Evolutionary conservation across 108 stramenopile genomes (phyloP).

Genomic region (Tribonema minus): DNA sequence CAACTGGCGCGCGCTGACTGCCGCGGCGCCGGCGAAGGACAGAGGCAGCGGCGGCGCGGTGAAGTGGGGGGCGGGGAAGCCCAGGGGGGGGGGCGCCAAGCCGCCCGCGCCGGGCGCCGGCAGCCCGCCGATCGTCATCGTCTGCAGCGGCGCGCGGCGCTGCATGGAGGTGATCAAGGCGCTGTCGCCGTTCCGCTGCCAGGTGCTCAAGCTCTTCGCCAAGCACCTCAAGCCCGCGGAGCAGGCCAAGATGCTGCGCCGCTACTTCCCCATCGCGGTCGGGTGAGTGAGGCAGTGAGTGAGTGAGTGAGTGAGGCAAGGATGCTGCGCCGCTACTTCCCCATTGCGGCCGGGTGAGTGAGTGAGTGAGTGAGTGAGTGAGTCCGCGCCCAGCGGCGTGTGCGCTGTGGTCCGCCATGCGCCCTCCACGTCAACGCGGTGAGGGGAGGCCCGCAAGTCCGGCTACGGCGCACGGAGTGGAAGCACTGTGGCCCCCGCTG

Average conservation of each 20-base stretch:
- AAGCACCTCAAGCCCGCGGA: slow-evolving; percentile 50
- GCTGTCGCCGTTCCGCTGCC: slow-evolving; percentile 37
- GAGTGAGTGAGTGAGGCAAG: slow-evolving; percentile 2
- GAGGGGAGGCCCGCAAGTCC: neutral
- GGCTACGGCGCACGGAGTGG: neutral
- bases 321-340: slow-evolving; percentile 49
- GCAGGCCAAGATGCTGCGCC: slow-evolving; percentile 46
- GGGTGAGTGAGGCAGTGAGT: too few relatives aligned
- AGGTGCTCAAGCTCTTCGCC: slow-evolving; percentile 50
- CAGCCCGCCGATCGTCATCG: slow-evolving; percentile 31
- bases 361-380: too few relatives aligned
- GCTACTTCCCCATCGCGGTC: slow-evolving; percentile 50
- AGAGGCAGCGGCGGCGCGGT: too few relatives aligned
- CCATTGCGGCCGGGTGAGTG: slow-evolving; percentile 36
- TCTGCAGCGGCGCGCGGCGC: slow-evolving; percentile 41
- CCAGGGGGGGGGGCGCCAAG: too few relatives aligned
- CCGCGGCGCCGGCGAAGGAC: too few relatives aligned
- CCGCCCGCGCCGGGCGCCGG: too few relatives aligned
- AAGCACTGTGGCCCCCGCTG: too few relatives aligned
- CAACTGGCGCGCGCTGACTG: neutral
- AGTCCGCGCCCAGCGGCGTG: neutral
- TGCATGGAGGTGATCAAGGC: slow-evolving; percentile 42
- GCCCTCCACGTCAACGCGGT: neutral
- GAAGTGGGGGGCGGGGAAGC: too few relatives aligned
- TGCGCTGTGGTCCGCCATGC: neutral